These are phyloP conservation scores for Ambrosia trifida DNA, from an alignment of 129 eudicot genomes.

Conservation along the genomic window DNA sequence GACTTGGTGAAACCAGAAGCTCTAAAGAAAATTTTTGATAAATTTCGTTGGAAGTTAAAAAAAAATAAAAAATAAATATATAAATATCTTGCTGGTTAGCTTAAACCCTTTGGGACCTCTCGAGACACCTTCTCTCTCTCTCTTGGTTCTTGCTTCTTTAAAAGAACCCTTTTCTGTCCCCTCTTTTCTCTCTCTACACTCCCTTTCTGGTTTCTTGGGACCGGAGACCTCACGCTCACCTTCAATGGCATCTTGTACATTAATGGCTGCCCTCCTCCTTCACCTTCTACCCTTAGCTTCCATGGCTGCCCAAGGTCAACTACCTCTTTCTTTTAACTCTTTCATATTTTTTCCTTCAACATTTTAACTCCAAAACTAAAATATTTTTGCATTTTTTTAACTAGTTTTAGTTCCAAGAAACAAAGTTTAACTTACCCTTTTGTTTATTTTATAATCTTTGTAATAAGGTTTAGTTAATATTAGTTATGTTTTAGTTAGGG, in stretches of 20 bases:
- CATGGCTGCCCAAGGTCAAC: conserved; percentile 54
- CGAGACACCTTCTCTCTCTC: conserved; percentile 15
- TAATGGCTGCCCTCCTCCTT: conserved; percentile 36
- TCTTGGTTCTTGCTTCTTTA: conserved; percentile 23
- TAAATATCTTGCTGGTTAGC: no score
- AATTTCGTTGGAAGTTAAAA: no score
- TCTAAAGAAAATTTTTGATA: no score
- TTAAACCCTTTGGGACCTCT: not conserved
- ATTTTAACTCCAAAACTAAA: conserved; percentile 1
- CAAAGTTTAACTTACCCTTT: conserved; percentile 2
- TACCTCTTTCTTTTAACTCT: conserved; percentile 2
- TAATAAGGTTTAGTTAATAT: not conserved
- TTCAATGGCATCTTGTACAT: conserved; percentile 31
- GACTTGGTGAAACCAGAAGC: no score
- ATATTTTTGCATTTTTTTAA: conserved; percentile 9
- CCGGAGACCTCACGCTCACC: conserved; percentile 16
- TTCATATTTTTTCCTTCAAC: conserved; percentile 6
- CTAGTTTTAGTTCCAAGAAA: conserved; percentile 11
- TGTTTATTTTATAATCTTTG: not conserved
- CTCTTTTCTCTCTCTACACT: conserved; percentile 20
- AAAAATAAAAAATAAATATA: no score
- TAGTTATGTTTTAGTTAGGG: conserved; percentile 7
- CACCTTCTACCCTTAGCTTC: conserved; percentile 38
- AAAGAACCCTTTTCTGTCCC: conserved; percentile 31
- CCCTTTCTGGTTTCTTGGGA: conserved; percentile 27